These are phyloP conservation scores for Chytriomyces sp. DNA, from an alignment of 192 early-diverging fungal species.

Conservation along the genomic window DNA sequence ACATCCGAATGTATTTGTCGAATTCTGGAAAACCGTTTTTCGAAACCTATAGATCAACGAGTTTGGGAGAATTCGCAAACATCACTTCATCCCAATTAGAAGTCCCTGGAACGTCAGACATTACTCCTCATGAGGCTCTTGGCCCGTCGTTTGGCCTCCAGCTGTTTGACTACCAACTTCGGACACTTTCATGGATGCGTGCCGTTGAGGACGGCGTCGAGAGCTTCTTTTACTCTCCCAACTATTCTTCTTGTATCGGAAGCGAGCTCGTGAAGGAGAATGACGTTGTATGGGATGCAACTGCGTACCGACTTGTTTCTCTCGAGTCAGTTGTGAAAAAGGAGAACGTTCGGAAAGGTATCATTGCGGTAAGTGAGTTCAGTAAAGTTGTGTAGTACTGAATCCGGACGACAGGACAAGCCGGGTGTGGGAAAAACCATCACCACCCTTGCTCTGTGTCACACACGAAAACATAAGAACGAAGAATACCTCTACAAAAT, in stretches of 20 bases:
- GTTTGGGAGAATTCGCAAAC: no score
- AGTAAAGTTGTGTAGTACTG: background rate
- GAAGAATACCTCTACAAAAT: slow-evolving; percentile 16
- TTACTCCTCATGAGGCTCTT: no score
- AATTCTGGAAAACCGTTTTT: no score
- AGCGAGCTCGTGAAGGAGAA: background rate
- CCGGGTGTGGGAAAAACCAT: slow-evolving; percentile 36
- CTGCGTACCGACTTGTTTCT: background rate
- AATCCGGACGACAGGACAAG: slow-evolving; percentile 15
- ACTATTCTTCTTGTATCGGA: background rate
- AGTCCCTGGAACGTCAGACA: no score
- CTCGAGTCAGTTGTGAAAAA: background rate
- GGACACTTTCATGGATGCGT: slow-evolving; percentile 15
- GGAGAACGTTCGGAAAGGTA: slow-evolving; percentile 12
- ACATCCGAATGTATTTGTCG: no score
- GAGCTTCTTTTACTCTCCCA: slow-evolving; percentile 1
- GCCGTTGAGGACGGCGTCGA: slow-evolving; percentile 1
- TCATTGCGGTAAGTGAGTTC: slow-evolving; percentile 24
- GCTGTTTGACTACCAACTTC: slow-evolving; percentile 9
- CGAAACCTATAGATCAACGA: no score
- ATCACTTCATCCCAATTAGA: no score
- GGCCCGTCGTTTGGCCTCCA: slow-evolving; percentile 4
- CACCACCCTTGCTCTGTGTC: slow-evolving; percentile 27
- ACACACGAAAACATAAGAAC: slow-evolving; percentile 3
- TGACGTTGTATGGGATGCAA: background rate